A percentile compares a stretch with the other conserved stretches of the same genome.
Conservation (phyloP, 345 rosid genomes). For the Heritiera littoralis region DNA sequence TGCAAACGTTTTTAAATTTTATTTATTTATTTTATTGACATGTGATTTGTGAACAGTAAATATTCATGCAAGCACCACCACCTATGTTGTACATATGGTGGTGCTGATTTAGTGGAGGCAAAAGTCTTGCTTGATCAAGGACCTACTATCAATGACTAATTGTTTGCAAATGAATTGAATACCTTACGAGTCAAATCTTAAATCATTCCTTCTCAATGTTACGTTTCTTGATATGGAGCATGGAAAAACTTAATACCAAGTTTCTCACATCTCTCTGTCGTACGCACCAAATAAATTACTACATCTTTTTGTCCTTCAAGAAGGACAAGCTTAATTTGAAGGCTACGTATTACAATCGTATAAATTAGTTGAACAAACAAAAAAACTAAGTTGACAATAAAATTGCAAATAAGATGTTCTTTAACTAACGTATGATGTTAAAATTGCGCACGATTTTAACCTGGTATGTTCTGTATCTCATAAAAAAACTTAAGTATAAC, state of each 20-base stretch:
- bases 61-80: not conserved
- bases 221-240: not conserved
- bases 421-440: too few species aligned
- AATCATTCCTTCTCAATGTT: not conserved
- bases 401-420: too few species aligned
- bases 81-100: too few species aligned
- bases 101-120: not conserved
- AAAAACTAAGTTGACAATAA: too few species aligned
- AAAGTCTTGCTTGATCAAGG: not conserved
- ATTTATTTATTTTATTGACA: too few species aligned
- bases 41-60: not conserved
- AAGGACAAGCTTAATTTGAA: not conserved
- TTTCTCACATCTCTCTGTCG: not conserved
- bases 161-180: slow-evolving; percentile 2
- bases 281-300: not conserved
- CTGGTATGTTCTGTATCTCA: too few species aligned
- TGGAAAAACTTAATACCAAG: not conserved
- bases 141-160: not conserved
- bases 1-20: too few species aligned
- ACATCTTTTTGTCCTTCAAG: not conserved
- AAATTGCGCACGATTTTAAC: too few species aligned
- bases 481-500: too few species aligned
- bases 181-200: not conserved
- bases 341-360: too few species aligned
- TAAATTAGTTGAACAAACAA: too few species aligned